phyloP scores from a whole-genome alignment of 768 basidiomycete genomes.

The Tricholoma matsutake region DNA sequence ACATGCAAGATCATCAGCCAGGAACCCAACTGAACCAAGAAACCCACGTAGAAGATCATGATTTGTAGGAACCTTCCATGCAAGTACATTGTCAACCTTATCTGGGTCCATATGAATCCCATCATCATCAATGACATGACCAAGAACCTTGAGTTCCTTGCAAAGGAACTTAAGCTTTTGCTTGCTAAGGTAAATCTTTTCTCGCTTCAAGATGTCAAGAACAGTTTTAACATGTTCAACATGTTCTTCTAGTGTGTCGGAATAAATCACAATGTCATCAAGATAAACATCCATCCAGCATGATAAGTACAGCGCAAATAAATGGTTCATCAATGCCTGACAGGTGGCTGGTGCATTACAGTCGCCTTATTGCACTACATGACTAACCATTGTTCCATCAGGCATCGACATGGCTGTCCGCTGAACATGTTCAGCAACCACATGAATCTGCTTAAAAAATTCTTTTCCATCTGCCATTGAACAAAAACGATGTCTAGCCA shows the following conservation, averaged over 20 bases:
- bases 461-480: constrained; percentile 3
- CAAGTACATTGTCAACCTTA: constrained; percentile 28
- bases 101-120: constrained; percentile 29
- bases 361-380: constrained; percentile 6
- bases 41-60: constrained; percentile 27
- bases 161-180: constrained; percentile 27
- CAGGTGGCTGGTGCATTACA: constrained; percentile 5
- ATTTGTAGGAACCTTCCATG: constrained; percentile 23
- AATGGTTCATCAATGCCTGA: constrained; percentile 11
- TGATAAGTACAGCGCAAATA: constrained; percentile 5
- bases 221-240: constrained; percentile 7
- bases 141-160: constrained; percentile 22
- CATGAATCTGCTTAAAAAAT: constrained; percentile 9
- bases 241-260: constrained; percentile 8
- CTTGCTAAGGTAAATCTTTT: constrained; percentile 30
- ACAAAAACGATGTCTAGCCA: too few species aligned
- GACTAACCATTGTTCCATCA: constrained; percentile 10
- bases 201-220: constrained; percentile 20
- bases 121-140: constrained; percentile 21
- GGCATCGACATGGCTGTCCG: constrained; percentile 5
- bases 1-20: constrained; percentile 18
- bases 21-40: constrained; percentile 30
- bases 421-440: constrained; percentile 5
- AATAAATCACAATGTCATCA: constrained; percentile 11
- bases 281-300: constrained; percentile 11